Evolutionary conservation across 2,329 filamentous ascomycete species (phyloP), one percentile per base, ranked within the genome.

Genomic region (Dothideomycetes sp.): DNA sequence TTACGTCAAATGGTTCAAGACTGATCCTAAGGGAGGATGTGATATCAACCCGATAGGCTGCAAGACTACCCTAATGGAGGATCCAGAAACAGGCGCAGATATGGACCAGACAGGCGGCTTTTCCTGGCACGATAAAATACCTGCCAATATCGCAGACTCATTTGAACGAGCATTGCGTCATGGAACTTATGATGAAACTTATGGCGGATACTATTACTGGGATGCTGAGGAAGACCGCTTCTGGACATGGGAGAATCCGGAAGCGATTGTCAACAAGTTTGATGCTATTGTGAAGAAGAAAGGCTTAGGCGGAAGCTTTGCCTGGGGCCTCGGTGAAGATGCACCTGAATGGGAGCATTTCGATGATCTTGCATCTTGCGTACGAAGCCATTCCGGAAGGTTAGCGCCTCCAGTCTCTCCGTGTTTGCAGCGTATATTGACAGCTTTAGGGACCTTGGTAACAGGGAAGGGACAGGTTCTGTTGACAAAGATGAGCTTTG

Each of bases 251-350:
- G 83, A 87, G 44, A 81, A 77, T 0, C 65, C 70, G 0, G 64
- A 66, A 5, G 66, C 76, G 10, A 77, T 87, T 37, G 49, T 56
- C 10, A 62, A 64, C 41, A 87, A 87, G 61, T 75, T 84, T 42
- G 59, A 67, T 3, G 55, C 69, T 4, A 68, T 87, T 27, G 66
- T 84, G 3, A 60, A 65, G 19, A 63, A 64, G 22, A 68, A 71
- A 52, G 57, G 62, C 1, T 56, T 86, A 0, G 81, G 81, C 1
- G 82, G 83, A 12, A 74, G 83, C 4, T 84, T 86, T 68, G 80
- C 81, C 1, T 86, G 81, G 81, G 80, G 77, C 15, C 52, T 86
- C 42, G 81, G 79, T 2, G 80, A 86, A 58, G 81, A 86, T 42
- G 53, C 49, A n/a, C 42, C 48, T 16, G 55, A 56, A 42, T 62